Conservation (phyloP, 2,329 filamentous ascomycete species). For the Chaetomium globosum region DNA sequence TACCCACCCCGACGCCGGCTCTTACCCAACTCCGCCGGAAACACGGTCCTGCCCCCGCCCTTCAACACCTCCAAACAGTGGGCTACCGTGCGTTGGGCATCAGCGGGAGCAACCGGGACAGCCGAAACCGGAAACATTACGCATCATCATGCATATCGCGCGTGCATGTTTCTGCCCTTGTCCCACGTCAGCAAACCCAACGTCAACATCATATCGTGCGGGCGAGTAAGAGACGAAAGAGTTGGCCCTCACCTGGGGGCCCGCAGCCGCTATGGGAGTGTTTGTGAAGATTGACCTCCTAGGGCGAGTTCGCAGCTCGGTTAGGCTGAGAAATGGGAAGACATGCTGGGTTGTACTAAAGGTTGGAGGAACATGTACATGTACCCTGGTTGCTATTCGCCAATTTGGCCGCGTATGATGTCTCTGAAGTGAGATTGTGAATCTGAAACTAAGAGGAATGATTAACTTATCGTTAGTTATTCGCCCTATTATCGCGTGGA, state of each 20-base stretch:
- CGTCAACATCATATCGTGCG: not conserved
- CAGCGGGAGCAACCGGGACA: constrained; percentile 3
- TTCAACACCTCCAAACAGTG: not conserved
- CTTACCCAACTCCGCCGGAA: not conserved
- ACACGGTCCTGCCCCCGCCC: not conserved
- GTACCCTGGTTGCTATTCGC: not conserved
- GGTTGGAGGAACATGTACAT: not conserved
- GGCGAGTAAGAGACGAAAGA: not conserved
- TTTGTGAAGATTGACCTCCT: not conserved
- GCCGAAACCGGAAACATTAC: constrained; percentile 4
- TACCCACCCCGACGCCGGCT: not conserved
- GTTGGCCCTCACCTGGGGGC: not conserved
- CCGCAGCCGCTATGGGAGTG: not conserved
- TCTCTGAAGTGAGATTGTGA: not conserved
- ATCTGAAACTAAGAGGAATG: not conserved
- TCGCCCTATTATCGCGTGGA: not conserved
- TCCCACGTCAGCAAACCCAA: constrained; percentile 14
- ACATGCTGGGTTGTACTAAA: not conserved
- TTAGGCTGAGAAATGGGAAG: not conserved
- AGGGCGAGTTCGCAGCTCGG: not conserved
- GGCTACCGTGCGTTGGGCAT: not conserved
- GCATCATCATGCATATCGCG: not conserved
- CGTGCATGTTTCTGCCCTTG: constrained; percentile 19
- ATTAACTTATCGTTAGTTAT: not conserved
- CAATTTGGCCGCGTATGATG: not conserved